Conservation (phyloP, 2,329 filamentous ascomycete genomes). For the Monilinia laxa region DNA sequence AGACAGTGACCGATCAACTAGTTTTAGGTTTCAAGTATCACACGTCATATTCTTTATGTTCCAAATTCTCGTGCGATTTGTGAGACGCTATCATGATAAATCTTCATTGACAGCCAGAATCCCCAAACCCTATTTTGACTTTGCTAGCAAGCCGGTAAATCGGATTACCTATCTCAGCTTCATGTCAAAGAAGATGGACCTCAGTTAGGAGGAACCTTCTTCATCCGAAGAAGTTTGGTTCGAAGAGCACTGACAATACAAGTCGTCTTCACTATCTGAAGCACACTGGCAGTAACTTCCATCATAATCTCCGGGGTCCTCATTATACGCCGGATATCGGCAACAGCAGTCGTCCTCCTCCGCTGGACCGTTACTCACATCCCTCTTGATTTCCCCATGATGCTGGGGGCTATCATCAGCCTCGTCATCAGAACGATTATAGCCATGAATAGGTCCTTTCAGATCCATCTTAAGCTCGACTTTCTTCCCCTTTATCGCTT, state of each 20-base stretch:
- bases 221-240: not conserved
- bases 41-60: too few relatives aligned
- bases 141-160: not conserved
- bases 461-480: not conserved
- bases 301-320: not conserved
- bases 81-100: not conserved
- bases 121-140: not conserved
- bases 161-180: not conserved
- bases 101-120: not conserved
- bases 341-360: not conserved
- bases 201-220: rapidly evolving
- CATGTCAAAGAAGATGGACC: not conserved
- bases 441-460: not conserved
- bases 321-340: not conserved
- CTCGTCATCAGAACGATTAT: not conserved
- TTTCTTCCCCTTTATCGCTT: not conserved
- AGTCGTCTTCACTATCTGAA: not conserved
- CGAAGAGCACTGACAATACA: not conserved
- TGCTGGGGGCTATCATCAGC: not conserved
- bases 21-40: not conserved
- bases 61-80: too few relatives aligned
- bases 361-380: not conserved
- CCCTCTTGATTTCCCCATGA: not conserved
- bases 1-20: not conserved
- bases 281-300: not conserved